Percentiles rank a stretch among this genome's conserved stretches.
Evolutionary conservation across 495 filamentous ascomycete genomes (phyloP).

Genomic region (Hyaloscypha hepaticicola): DNA sequence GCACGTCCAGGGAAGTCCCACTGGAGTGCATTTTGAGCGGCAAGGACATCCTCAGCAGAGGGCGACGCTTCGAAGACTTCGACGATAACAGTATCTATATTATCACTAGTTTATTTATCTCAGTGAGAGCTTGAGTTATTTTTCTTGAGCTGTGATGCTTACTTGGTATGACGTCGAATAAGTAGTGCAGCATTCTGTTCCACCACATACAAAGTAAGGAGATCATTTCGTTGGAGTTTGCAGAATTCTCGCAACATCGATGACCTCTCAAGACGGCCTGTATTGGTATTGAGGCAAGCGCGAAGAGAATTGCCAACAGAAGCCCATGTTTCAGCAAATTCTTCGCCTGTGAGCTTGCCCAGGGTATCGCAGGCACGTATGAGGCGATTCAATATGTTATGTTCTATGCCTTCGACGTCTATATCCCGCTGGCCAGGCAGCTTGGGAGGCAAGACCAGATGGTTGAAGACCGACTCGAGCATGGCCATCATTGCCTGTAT

Average conservation of each 20-base stretch:
- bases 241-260: conserved; percentile 38
- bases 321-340: too few species aligned
- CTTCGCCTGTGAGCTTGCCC: too few species aligned
- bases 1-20: conserved; percentile 52
- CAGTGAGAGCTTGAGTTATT: neutral
- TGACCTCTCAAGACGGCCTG: conserved; percentile 37
- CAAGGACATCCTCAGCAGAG: conserved; percentile 41
- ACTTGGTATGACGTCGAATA: conserved; percentile 42
- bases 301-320: too few species aligned
- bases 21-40: conserved; percentile 40
- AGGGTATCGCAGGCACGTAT: too few species aligned
- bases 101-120: neutral
- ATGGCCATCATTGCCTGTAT: too few species aligned
- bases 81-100: conserved; percentile 39
- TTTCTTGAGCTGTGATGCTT: conserved; percentile 25
- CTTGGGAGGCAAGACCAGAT: conserved; percentile 46
- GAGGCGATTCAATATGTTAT: conserved; percentile 37
- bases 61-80: conserved; percentile 54
- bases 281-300: conserved; percentile 27
- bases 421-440: conserved; percentile 45
- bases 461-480: conserved; percentile 36
- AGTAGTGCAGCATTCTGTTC: conserved; percentile 59
- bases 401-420: conserved; percentile 40
- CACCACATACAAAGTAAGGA: conserved; percentile 47
- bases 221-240: conserved; percentile 31